Base-by-base conservation (phyloP, 306 rosid species). In the Lotus japonicus region DNA sequence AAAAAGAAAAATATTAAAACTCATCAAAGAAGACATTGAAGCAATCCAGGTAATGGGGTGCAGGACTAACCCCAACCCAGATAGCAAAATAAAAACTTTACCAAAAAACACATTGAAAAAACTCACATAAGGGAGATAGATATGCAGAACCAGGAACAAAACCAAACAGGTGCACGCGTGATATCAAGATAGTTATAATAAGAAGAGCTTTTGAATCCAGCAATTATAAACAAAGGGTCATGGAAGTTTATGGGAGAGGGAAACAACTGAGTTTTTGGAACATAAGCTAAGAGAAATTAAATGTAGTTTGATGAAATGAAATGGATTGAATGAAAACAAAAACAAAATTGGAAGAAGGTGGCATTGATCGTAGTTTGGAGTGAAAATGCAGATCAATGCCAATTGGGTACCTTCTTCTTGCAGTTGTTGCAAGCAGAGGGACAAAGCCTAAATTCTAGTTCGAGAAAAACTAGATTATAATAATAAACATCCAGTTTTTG, bases 61-160 rank as follows among this genome's bases (percentile, higher is more conserved):
- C 63, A 66, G 3, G 15, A 38, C 60, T 17, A 60, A 6, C 23
- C 13, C 33, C 68, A 53, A 57, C 71, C 70, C 70, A 77, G 5
- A 45, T 55, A 71, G 39, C 51, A 65, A 65, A 51, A 42, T 0
- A 14, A 45, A 9, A 66, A 50, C 18, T 70, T 71, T 1, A 60
- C 15, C 19, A 15, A 65, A 36, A 75, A 59, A 14, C 33, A 21
- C 19, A 21, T 39, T 39, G 31, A 19, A 50, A 49, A 33, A 69
- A 44, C 66, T 73, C 56, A 81, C 85, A 64, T 0, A 23, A 39
- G 75, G 13, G 56, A 65, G 16, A 36, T 45, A 19, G 1, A 51
- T 12, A 33, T 42, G 21, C 11, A 7, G 2, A 31, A 7, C 42
- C 42, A 19, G 31, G 59, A 35, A 35, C 2, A 28, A 62, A 46